Conservation (phyloP, 2,329 filamentous ascomycete genomes). For the Neoarthrinium moseri region DNA sequence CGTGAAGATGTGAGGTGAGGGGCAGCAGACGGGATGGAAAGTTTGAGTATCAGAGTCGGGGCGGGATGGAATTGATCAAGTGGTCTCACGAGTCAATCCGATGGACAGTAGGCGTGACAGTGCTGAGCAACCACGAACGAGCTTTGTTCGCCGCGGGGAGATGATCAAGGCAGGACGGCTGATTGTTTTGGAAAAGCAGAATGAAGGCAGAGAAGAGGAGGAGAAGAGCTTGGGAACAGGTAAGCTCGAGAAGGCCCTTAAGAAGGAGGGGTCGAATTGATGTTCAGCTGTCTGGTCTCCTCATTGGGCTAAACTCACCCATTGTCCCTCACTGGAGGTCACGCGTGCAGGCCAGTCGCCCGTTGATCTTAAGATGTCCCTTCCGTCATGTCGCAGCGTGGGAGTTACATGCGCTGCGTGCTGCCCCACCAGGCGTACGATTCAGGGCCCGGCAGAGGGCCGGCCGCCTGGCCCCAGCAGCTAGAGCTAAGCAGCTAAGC, state of each 20-base stretch:
- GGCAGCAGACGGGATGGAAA: not conserved
- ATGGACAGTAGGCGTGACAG: not conserved
- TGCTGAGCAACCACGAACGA: no score
- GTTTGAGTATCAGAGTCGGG: not conserved
- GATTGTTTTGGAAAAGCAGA: not conserved
- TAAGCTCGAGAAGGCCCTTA: not conserved
- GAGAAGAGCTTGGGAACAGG: not conserved
- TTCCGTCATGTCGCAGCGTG: conserved; percentile 8
- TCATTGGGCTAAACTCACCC: conserved; percentile 7
- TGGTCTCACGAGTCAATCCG: not conserved
- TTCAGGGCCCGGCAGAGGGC: conserved; percentile 2
- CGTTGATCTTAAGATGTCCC: conserved; percentile 9
- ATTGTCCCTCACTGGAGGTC: conserved; percentile 1
- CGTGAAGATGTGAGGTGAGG: conserved; percentile 10
- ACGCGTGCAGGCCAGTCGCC: conserved; percentile 7
- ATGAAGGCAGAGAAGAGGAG: conserved; percentile 3
- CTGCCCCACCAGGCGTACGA: not conserved
- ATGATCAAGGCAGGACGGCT: not conserved
- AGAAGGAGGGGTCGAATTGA: conserved; percentile 8
- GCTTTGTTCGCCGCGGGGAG: no score
- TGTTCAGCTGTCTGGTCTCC: conserved; percentile 6
- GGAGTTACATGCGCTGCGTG: not conserved
- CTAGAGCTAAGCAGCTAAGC: not conserved
- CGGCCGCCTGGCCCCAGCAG: not conserved
- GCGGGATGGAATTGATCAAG: not conserved